Conservation (phyloP, 345 rosid species). For the Hevea brasiliensis region DNA sequence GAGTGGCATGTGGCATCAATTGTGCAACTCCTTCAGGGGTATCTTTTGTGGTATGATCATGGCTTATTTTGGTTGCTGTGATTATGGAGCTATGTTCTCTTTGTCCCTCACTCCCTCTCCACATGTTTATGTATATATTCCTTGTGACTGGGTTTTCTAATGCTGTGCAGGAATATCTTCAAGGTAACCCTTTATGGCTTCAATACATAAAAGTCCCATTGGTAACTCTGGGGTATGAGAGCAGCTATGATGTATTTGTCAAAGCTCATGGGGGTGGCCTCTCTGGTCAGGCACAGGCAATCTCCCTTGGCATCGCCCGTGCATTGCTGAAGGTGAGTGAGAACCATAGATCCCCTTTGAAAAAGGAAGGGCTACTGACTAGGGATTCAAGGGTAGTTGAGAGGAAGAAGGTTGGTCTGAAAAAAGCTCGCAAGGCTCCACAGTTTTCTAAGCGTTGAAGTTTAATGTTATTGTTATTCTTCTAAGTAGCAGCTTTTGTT, state of each 20-base stretch:
- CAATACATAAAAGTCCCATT: conserved; percentile 80
- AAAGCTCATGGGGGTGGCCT: conserved; percentile 97
- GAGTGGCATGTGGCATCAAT: not conserved
- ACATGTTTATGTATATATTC: not conserved
- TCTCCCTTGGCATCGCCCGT: conserved; percentile 84
- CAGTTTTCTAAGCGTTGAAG: conserved; percentile 83
- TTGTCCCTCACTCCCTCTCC: not conserved
- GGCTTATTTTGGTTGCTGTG: not conserved
- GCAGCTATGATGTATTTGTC: conserved; percentile 77
- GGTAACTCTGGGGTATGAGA: conserved; percentile 78
- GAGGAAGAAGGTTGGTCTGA: conserved; percentile 92
- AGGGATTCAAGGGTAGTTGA: conserved; percentile 89
- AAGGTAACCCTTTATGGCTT: conserved; percentile 95
- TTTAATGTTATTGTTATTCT: not conserved
- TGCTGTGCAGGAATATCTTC: conserved; percentile 76
- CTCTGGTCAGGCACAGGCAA: conserved; percentile 96
- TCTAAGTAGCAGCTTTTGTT: not conserved
- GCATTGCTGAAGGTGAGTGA: conserved; percentile 79
- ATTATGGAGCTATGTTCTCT: not conserved
- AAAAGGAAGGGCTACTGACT: conserved; percentile 77
- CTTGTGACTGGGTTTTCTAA: conserved; percentile 3
- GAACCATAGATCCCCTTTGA: conserved; percentile 70
- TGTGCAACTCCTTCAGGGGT: not conserved
- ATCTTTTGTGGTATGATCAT: not conserved
- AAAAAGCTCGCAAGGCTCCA: conserved; percentile 96